Base-by-base conservation (phyloP, 495 filamentous ascomycete genomes). In the Penicillium samsonianum region DNA sequence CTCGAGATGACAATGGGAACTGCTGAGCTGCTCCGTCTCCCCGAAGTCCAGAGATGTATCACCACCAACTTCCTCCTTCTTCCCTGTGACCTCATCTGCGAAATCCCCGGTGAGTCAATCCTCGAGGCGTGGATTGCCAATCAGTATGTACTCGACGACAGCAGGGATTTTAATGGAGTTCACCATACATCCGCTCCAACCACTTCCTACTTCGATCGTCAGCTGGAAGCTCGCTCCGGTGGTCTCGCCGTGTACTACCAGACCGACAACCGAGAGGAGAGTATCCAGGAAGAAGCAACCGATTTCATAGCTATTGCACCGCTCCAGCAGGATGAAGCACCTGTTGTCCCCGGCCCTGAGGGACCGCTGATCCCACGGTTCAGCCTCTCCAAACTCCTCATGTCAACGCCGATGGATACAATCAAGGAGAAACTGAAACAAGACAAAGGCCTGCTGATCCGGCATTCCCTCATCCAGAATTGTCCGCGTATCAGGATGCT, bases 11-110 rank as follows among this genome's bases (percentile, higher is more conserved):
- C 87, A 57, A 92, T 86, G 3, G 90, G 91, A 50, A 98, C 94
- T 3, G 92, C 90, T 2, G 86, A 97, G 66, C 81, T 98, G n/a
- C 84, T 98, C 51, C 84, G 92, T 3, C 79, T 91, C 16, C 85
- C 87, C 1, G 86, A 91, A 66, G 81, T 92, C 37, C 83, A 86
- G 67, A 72, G 74, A 9, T 76, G 78, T 42, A 86, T 98, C 52
- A 90, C 79, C 23, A 82, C 84, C 3, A 90, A 98, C 69, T 96
- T 97, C 66, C 70, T 96, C 8, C 86, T 98, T 6, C 75, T 98
- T 17, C 92, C 93, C 2, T 98, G 94, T 67, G 94, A 98, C 70
- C 78, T 98, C 1, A 82, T 98, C 19, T 96, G 90, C 75, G 92
- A 96, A 65, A 74, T 98, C 6, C 87, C 87, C 7, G 90, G 90